A percentile compares a stretch with the other conserved stretches of the same genome.
Conservation (phyloP, 192 early-diverging fungal species). For the Coemansia sp. region DNA sequence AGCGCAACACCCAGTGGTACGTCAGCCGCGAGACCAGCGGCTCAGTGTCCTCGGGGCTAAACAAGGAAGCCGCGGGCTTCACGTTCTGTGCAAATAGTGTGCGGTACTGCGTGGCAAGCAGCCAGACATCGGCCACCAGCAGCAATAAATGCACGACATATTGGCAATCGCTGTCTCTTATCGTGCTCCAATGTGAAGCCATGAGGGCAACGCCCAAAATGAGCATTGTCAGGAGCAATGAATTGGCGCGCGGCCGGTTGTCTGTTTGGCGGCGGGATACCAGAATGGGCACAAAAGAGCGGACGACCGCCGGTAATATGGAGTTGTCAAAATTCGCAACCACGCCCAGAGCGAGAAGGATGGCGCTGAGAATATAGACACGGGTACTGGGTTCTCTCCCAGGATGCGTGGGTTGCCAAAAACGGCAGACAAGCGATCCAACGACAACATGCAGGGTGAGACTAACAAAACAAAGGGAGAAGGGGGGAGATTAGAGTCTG, state of each 20-base stretch:
- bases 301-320: neutral
- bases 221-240: neutral
- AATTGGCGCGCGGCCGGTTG: neutral
- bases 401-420: neutral
- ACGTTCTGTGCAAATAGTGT: neutral
- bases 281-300: neutral
- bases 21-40: constrained; percentile 20
- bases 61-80: neutral
- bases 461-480: neutral
- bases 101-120: constrained; percentile 2
- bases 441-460: constrained; percentile 8
- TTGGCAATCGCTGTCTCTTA: neutral
- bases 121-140: neutral
- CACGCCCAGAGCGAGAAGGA: neutral
- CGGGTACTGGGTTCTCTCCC: neutral
- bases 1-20: constrained; percentile 38
- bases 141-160: neutral
- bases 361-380: neutral
- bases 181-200: neutral
- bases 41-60: neutral
- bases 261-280: neutral
- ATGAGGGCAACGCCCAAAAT: neutral
- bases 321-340: neutral
- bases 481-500: neutral
- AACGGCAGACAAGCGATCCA: neutral